Conservation (phyloP, 768 basidiomycete genomes). For the Tulasnella sp. region DNA sequence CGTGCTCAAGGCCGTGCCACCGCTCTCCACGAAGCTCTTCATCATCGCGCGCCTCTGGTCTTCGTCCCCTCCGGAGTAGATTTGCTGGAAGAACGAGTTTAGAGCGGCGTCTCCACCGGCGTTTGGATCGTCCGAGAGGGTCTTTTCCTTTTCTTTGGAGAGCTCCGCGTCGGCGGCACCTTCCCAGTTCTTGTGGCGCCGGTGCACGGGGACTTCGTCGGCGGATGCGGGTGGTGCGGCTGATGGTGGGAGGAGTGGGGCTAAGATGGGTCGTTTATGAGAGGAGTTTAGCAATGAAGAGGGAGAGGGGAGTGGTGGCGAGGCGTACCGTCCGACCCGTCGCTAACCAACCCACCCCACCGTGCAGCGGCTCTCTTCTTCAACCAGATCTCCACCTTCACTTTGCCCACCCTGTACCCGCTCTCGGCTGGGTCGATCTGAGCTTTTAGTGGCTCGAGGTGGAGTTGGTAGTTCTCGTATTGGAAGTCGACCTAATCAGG, state of each 20-base stretch:
- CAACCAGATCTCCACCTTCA: slow-evolving; percentile 84
- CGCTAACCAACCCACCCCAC: slow-evolving; percentile 75
- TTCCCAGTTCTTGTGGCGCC: slow-evolving; percentile 81
- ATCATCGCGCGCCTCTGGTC: slow-evolving; percentile 94
- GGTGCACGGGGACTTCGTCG: slow-evolving; percentile 33
- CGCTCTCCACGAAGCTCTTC: slow-evolving; percentile 94
- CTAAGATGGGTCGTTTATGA: slow-evolving; percentile 37
- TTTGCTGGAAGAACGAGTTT: slow-evolving; percentile 86
- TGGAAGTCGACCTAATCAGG: slow-evolving; percentile 21
- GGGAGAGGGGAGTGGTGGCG: not conserved
- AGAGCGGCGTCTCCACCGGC: slow-evolving; percentile 82
- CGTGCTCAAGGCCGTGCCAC: slow-evolving; percentile 91
- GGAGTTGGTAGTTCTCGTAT: slow-evolving; percentile 64
- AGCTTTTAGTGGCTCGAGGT: slow-evolving; percentile 75
- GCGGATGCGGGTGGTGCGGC: slow-evolving; percentile 37
- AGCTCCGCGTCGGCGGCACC: slow-evolving; percentile 67
- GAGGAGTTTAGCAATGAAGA: slow-evolving; percentile 31
- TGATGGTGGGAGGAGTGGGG: slow-evolving; percentile 37
- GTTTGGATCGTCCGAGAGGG: slow-evolving; percentile 76
- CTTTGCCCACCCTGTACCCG: slow-evolving; percentile 66
- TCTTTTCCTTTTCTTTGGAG: slow-evolving; percentile 61
- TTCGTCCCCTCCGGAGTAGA: slow-evolving; percentile 85
- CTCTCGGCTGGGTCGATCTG: slow-evolving; percentile 65
- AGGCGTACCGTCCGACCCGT: slow-evolving; percentile 52
- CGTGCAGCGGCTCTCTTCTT: slow-evolving; percentile 60